Percentiles rank a stretch among this genome's conserved stretches.
These are phyloP conservation scores for Trichoderma lentiforme DNA, from an alignment of 2,329 filamentous ascomycete species.

Conservation along the genomic window DNA sequence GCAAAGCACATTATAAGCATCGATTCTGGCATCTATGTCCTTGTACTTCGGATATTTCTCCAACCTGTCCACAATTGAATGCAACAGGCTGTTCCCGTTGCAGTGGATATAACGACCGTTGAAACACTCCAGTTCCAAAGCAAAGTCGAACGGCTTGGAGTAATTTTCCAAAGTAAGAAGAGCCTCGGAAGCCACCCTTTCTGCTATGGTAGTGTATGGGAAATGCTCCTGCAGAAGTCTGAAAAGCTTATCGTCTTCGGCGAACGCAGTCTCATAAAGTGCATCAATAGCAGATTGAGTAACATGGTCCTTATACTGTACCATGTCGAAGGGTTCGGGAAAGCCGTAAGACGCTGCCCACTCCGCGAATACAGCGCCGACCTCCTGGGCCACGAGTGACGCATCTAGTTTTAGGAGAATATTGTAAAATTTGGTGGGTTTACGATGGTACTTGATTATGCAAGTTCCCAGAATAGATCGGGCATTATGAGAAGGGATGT, in stretches of 20 bases:
- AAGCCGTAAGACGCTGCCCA: neutral
- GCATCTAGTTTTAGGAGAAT: neutral
- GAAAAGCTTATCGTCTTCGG: neutral
- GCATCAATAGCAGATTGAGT: neutral
- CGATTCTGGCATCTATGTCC: neutral
- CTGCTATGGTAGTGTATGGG: neutral
- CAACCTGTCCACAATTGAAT: slow-evolving; percentile 15
- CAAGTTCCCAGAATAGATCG: neutral
- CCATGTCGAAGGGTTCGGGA: neutral
- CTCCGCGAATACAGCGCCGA: neutral
- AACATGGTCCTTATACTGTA: neutral
- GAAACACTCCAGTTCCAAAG: neutral
- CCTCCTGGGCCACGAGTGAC: neutral
- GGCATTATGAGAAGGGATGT: neutral
- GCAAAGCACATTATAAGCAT: neutral
- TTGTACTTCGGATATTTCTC: neutral
- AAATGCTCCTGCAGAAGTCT: neutral
- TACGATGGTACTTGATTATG: neutral
- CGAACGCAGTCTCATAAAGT: neutral
- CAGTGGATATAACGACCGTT: neutral
- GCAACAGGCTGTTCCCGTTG: slow-evolving; percentile 4
- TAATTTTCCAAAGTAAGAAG: neutral
- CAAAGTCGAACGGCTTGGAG: neutral
- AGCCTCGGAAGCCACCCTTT: neutral
- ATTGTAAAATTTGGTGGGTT: neutral